Percentiles rank a stretch among this genome's conserved stretches.
Evolutionary conservation across 345 rosid species (phyloP).

Genomic region (Geranium rotundifolium): DNA sequence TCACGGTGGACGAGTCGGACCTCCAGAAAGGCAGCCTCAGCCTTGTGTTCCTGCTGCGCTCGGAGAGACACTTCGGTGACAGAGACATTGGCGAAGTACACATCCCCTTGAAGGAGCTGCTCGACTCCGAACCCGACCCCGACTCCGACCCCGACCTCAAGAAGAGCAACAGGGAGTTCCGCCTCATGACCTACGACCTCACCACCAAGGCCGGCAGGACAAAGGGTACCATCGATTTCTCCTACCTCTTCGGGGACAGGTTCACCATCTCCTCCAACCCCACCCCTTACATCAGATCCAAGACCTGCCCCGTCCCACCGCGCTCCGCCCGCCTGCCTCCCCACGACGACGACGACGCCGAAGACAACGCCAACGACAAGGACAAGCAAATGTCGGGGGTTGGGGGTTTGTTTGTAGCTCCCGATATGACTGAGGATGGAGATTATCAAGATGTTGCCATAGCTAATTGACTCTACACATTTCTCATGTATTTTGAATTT

Average conservation of each 20-base stretch:
- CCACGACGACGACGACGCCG: too few relatives aligned
- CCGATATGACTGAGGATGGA: neutral
- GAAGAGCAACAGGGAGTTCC: neutral
- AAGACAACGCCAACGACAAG: neutral
- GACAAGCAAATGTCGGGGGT: neutral
- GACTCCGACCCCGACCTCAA: too few relatives aligned
- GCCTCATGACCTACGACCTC: slow-evolving; percentile 15
- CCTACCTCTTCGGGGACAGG: slow-evolving; percentile 32
- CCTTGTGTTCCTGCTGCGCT: slow-evolving; percentile 27
- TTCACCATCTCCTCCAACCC: slow-evolving; percentile 5
- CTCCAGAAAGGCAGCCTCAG: slow-evolving; percentile 25
- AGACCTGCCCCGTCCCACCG: neutral
- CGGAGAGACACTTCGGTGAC: slow-evolving; percentile 40
- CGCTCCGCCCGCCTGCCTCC: neutral
- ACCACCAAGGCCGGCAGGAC: slow-evolving; percentile 23
- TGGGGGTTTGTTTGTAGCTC: neutral
- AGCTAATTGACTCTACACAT: neutral
- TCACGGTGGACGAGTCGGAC: slow-evolving; percentile 41
- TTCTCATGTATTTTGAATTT: too few relatives aligned
- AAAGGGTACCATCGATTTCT: slow-evolving; percentile 28
- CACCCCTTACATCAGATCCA: neutral
- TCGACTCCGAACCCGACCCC: slow-evolving; percentile 10
- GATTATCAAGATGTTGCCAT: neutral
- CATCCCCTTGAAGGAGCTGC: slow-evolving; percentile 47
- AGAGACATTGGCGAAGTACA: slow-evolving; percentile 35